Evolutionary conservation across 345 rosid species (phyloP).

Genomic region (Microcos paniculata): DNA sequence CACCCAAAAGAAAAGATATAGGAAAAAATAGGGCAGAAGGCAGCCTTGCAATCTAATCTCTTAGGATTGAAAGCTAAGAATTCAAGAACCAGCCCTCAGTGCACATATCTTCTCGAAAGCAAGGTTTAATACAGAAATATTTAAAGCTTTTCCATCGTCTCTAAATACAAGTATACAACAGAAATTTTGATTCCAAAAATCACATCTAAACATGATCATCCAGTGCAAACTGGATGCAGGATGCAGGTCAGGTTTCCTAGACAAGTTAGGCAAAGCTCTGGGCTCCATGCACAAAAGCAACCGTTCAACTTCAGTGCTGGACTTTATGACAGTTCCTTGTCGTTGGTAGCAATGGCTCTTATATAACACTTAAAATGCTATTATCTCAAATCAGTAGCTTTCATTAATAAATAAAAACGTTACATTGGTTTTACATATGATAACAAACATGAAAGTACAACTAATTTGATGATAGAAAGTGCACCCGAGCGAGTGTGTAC

Average conservation of each 20-base stretch:
- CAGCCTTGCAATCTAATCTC: no score
- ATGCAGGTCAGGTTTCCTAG: background rate
- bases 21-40: no score
- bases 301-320: background rate
- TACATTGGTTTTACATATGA: background rate
- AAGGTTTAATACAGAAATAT: no score
- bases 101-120: no score
- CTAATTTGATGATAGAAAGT: constrained; percentile 70
- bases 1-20: no score
- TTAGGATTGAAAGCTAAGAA: no score
- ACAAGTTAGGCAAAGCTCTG: background rate
- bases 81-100: no score
- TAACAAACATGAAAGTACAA: background rate
- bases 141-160: no score
- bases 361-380: background rate
- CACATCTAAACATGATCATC: no score
- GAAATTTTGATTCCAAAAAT: no score
- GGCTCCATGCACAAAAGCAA: background rate
- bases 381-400: background rate
- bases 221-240: background rate
- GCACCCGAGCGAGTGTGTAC: constrained; percentile 84
- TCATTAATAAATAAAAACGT: background rate
- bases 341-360: background rate
- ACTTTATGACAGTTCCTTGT: background rate
- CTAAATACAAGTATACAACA: no score